A percentile compares a stretch with the other conserved stretches of the same genome.
Conservation (phyloP, 208 protist species). For the Acanthamoeba quina region DNA sequence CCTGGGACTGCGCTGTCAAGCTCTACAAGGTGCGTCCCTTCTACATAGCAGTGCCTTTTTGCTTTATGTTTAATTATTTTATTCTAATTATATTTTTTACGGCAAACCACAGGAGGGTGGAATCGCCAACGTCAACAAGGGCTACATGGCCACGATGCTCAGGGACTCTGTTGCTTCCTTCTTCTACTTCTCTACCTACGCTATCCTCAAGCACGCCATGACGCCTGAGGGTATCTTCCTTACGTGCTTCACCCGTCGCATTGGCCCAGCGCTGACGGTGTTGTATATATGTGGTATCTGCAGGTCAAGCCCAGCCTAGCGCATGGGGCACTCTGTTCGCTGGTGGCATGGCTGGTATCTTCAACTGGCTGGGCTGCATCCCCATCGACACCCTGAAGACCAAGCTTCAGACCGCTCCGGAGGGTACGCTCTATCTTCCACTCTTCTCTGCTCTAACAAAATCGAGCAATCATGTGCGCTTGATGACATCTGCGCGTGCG, state of each 20-base stretch:
- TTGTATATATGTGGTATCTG: neutral
- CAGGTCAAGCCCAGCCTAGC: constrained; percentile 51
- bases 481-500: no score
- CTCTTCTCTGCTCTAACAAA: neutral
- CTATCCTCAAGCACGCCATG: constrained; percentile 76
- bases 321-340: constrained; percentile 76
- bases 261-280: neutral
- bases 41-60: no score
- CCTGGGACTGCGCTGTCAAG: constrained; percentile 74
- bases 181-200: constrained; percentile 82
- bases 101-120: constrained; percentile 49
- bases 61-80: no score
- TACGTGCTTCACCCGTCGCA: constrained; percentile 67
- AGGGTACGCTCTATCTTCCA: constrained; percentile 32
- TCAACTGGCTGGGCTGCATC: constrained; percentile 85
- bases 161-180: constrained; percentile 77
- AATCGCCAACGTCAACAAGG: constrained; percentile 75
- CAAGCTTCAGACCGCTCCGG: constrained; percentile 83
- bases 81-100: neutral
- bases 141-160: constrained; percentile 76
- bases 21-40: constrained; percentile 19
- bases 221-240: constrained; percentile 71
- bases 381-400: constrained; percentile 84
- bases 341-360: constrained; percentile 84
- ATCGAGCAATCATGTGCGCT: neutral